Conservation (phyloP, 2,329 filamentous ascomycete species). For the Nothophaeocryptopus gaeumannii region DNA sequence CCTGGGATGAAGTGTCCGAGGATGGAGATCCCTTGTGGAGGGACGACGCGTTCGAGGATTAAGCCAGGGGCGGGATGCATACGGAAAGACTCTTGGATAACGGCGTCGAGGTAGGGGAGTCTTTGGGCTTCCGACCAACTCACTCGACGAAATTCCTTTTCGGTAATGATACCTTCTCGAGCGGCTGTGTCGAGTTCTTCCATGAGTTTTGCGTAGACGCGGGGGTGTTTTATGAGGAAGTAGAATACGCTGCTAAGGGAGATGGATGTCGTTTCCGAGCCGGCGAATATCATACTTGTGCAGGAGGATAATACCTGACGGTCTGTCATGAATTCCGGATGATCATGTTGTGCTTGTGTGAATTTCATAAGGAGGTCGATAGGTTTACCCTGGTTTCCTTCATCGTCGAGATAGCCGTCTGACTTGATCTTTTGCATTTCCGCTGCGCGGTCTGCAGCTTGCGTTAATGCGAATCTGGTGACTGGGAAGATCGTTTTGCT, state of each 20-base stretch:
- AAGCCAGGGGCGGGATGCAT: conserved; percentile 72
- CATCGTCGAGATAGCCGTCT: conserved; percentile 38
- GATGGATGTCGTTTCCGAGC: conserved; percentile 75
- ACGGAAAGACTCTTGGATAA: conserved; percentile 74
- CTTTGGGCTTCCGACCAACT: conserved; percentile 68
- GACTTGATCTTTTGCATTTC: conserved; percentile 50
- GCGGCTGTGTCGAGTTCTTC: conserved; percentile 62
- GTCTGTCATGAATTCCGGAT: conserved; percentile 70
- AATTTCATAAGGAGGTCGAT: conserved; percentile 70
- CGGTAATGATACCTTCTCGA: conserved; percentile 46
- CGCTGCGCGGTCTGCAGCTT: conserved; percentile 63
- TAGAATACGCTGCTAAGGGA: conserved; percentile 70
- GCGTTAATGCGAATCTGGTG: conserved; percentile 66
- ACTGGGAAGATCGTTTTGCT: conserved; percentile 69
- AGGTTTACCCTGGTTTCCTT: conserved; percentile 39
- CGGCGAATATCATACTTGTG: conserved; percentile 67
- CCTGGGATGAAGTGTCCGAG: conserved; percentile 61
- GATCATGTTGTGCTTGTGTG: conserved; percentile 63
- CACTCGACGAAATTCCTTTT: conserved; percentile 55
- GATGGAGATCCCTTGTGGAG: conserved; percentile 61
- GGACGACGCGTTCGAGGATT: conserved; percentile 70
- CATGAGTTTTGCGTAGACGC: conserved; percentile 54
- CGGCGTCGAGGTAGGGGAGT: conserved; percentile 73
- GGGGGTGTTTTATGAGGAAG: conserved; percentile 64
- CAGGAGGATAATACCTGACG: conserved; percentile 67